Conservation (phyloP, 2,329 filamentous ascomycete genomes). For the Graphiopsis chlorocephala region DNA sequence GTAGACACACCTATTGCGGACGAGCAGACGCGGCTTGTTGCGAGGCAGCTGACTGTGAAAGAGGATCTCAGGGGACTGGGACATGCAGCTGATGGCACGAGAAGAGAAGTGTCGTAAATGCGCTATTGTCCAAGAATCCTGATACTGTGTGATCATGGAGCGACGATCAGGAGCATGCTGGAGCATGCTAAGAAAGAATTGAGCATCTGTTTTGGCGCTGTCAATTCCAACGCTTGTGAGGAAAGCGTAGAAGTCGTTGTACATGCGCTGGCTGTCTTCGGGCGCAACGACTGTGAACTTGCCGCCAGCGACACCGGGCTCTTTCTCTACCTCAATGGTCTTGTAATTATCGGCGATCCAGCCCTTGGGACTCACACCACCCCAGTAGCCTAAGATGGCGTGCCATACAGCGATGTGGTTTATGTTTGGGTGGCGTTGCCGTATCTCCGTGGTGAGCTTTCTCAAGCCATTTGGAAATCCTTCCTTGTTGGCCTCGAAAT, state of each 20-base stretch:
- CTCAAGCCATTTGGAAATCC: constrained; percentile 80
- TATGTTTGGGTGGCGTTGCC: constrained; percentile 65
- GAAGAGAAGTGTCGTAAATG: constrained; percentile 74
- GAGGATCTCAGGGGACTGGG: constrained; percentile 78
- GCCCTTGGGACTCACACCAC: constrained; percentile 73
- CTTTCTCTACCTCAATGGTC: constrained; percentile 59
- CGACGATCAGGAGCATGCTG: constrained; percentile 66
- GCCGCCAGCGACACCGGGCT: constrained; percentile 57
- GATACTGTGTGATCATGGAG: constrained; percentile 69
- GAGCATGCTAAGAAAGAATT: constrained; percentile 82
- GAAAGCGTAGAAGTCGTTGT: constrained; percentile 88
- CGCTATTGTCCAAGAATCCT: constrained; percentile 81
- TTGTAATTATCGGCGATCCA: constrained; percentile 75
- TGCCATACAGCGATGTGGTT: constrained; percentile 93
- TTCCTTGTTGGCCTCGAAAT: constrained; percentile 79
- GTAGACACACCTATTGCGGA: constrained; percentile 48
- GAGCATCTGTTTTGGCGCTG: constrained; percentile 87
- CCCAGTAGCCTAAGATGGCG: constrained; percentile 85
- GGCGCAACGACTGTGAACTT: constrained; percentile 71
- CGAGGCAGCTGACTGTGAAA: constrained; percentile 79
- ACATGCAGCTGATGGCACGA: constrained; percentile 91
- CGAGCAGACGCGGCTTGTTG: constrained; percentile 69
- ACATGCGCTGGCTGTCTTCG: constrained; percentile 72
- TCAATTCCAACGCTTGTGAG: constrained; percentile 72
- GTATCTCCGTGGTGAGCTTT: constrained; percentile 66